Evolutionary conservation across 129 eudicot genomes (phyloP).

Genomic region (Centella asiatica): DNA sequence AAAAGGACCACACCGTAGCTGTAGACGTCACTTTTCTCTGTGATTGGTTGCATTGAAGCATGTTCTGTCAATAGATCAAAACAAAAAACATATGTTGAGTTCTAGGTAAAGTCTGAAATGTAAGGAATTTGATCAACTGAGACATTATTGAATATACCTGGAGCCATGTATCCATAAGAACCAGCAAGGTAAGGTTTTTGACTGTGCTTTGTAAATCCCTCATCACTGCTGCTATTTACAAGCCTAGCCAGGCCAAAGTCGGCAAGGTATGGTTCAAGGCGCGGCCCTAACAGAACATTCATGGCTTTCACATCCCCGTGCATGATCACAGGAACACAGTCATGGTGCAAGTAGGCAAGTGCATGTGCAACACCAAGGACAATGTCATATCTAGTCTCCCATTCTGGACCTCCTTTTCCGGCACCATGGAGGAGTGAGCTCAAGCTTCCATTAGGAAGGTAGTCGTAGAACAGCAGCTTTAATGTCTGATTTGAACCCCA

Average conservation of each 20-base stretch:
- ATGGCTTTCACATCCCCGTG: slow-evolving; percentile 96
- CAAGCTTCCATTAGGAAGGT: slow-evolving; percentile 87
- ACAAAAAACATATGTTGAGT: slow-evolving; percentile 6
- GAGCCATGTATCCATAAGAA: slow-evolving; percentile 99
- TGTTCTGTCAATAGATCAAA: slow-evolving; percentile 41
- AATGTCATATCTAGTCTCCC: slow-evolving; percentile 74
- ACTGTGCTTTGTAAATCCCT: slow-evolving; percentile 30
- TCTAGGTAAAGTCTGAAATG: not conserved
- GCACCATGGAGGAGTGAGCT: slow-evolving; percentile 91
- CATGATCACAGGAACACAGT: slow-evolving; percentile 78
- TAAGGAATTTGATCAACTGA: slow-evolving; percentile 1
- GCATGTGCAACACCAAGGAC: slow-evolving; percentile 91
- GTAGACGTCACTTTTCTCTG: slow-evolving; percentile 97
- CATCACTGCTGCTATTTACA: slow-evolving; percentile 21
- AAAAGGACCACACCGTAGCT: slow-evolving; percentile 85
- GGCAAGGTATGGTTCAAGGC: slow-evolving; percentile 76
- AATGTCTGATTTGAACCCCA: slow-evolving; percentile 80
- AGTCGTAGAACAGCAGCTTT: slow-evolving; percentile 81
- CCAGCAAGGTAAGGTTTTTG: slow-evolving; percentile 85
- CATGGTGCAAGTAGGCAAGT: slow-evolving; percentile 85
- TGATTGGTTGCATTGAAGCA: slow-evolving; percentile 65
- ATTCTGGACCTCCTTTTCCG: slow-evolving; percentile 72
- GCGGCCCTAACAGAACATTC: slow-evolving; percentile 77
- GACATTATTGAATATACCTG: slow-evolving; percentile 40
- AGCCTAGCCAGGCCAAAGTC: slow-evolving; percentile 92